Percentiles rank a stretch among this genome's conserved stretches.
phyloP scores from a whole-genome alignment of 495 filamentous ascomycete genomes.

The Annulohypoxylon maeteangense region DNA sequence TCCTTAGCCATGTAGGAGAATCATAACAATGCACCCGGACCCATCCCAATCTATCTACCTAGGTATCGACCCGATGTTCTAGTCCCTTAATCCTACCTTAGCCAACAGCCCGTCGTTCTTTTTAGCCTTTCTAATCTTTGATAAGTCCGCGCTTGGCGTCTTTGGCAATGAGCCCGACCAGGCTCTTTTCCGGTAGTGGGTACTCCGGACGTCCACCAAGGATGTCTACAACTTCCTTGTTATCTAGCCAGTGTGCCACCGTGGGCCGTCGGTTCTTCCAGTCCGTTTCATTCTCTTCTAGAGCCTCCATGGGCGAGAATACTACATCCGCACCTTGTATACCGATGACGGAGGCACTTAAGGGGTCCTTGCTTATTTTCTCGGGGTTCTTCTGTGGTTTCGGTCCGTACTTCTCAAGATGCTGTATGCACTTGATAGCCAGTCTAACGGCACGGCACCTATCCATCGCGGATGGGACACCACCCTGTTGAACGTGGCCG shows the following conservation, averaged over 20 bases:
- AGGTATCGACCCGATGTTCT: slow-evolving; percentile 26
- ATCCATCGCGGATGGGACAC: slow-evolving; percentile 94
- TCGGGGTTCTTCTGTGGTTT: slow-evolving; percentile 63
- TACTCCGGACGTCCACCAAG: slow-evolving; percentile 76
- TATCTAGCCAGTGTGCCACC: slow-evolving; percentile 82
- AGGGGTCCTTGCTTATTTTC: slow-evolving; percentile 73
- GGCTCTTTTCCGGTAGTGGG: slow-evolving; percentile 52
- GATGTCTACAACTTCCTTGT: slow-evolving; percentile 85
- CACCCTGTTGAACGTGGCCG: slow-evolving; percentile 96
- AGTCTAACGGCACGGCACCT: slow-evolving; percentile 90
- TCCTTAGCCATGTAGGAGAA: not conserved
- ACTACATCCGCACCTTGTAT: slow-evolving; percentile 90
- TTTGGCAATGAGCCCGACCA: slow-evolving; percentile 62
- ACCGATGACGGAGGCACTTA: slow-evolving; percentile 85
- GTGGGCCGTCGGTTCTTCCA: slow-evolving; percentile 90
- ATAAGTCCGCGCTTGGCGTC: slow-evolving; percentile 64
- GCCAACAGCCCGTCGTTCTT: not conserved
- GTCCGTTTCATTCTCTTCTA: slow-evolving; percentile 89
- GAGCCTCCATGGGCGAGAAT: slow-evolving; percentile 78
- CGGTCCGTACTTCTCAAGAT: slow-evolving; percentile 80
- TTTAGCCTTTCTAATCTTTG: not conserved
- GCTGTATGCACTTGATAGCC: slow-evolving; percentile 89
- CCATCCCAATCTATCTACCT: slow-evolving; percentile 32
- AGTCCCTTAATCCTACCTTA: slow-evolving; percentile 13
- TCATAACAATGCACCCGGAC: slow-evolving; percentile 32